Evolutionary conservation across 176 grass and related monocot species (phyloP), one percentile per base, ranked within the genome.

Genomic region (Lolium rigidum): DNA sequence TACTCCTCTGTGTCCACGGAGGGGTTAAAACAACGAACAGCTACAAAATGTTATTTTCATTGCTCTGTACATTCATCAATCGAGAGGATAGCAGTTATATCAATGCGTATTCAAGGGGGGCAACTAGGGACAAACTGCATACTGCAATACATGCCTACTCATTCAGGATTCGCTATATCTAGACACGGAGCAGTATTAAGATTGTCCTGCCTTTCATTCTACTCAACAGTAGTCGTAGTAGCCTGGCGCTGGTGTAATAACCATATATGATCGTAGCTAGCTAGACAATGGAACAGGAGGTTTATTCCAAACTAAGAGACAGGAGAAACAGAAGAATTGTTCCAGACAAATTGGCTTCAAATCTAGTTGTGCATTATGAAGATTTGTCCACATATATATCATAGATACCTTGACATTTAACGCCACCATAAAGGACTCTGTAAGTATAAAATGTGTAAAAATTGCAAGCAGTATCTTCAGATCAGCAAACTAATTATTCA

Each of bases 351-450:
- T 22, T 75, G 82, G 16, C 28, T 21, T 75, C 75, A 74, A 4
- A 50, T 5, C 16, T 35, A 35, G 25, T 49, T 28, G 14, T 59
- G 57, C 38, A 50, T 16, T 70, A 79, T 11, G 20, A 82, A 46
- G 68, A 83, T 83, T 58, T 72, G 21, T 46, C n/a, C 44, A 7
- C 8, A 57, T 37, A 70, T 57, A 55, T 83, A 72, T 58, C 67
- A 59, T 47, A 28, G 58, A 83, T 20, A 28, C 46, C 18, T 6
- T n/a, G 18, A 25, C 69, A 74, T 31, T 83, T 18, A 28, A 21
- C 52, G 7, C 12, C n/a, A 65, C 25, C 25, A 16, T 10, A 51
- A 55, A 65, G 73, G 51, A 15, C 8, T 54, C 50, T 71, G 15
- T 84, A 66, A 2, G 56, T 62, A 48, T 43, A 28, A 24, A 84